Percentiles rank a stretch among this genome's conserved stretches.
These are phyloP conservation scores for Trichoderma sp. DNA, from an alignment of 2,329 filamentous ascomycete species.

Conservation along the genomic window DNA sequence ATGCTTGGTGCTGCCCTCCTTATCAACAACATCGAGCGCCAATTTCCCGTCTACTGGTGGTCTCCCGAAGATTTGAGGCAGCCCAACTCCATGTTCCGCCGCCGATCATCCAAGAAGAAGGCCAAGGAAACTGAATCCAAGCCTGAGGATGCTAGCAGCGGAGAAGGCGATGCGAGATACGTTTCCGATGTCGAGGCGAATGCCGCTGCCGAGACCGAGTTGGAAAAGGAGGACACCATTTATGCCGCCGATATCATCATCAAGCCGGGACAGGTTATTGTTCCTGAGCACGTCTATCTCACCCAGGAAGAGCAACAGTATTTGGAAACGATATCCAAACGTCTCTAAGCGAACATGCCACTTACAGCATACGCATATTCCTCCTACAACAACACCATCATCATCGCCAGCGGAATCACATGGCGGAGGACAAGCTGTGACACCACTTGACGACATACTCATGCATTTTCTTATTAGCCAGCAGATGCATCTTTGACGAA, in stretches of 20 bases:
- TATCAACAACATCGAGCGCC: constrained; percentile 66
- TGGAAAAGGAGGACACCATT: constrained; percentile 21
- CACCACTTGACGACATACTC: not conserved
- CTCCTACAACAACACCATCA: not conserved
- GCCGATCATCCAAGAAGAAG: constrained; percentile 10
- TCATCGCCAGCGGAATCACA: not conserved
- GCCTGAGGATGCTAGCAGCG: not conserved
- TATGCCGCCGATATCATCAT: constrained; percentile 35
- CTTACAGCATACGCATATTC: not conserved
- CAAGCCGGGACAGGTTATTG: constrained; percentile 32
- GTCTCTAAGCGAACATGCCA: constrained; percentile 27
- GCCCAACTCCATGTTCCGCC: constrained; percentile 13
- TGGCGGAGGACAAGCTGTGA: not conserved
- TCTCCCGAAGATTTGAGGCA: constrained; percentile 40
- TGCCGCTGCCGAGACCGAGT: constrained; percentile 20
- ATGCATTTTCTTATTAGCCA: not conserved
- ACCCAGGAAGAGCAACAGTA: constrained; percentile 38
- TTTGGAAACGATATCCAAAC: constrained; percentile 36
- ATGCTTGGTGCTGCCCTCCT: constrained; percentile 63
- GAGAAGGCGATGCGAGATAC: constrained; percentile 7
- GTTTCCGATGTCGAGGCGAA: constrained; percentile 18
- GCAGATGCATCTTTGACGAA: not conserved
- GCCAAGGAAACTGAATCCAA: not conserved
- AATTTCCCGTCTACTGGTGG: constrained; percentile 72
- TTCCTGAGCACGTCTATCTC: constrained; percentile 37